A percentile compares a stretch with the other conserved stretches of the same genome.
phyloP scores from a whole-genome alignment of 495 filamentous ascomycete species.

The Talaromyces thailandensis region DNA sequence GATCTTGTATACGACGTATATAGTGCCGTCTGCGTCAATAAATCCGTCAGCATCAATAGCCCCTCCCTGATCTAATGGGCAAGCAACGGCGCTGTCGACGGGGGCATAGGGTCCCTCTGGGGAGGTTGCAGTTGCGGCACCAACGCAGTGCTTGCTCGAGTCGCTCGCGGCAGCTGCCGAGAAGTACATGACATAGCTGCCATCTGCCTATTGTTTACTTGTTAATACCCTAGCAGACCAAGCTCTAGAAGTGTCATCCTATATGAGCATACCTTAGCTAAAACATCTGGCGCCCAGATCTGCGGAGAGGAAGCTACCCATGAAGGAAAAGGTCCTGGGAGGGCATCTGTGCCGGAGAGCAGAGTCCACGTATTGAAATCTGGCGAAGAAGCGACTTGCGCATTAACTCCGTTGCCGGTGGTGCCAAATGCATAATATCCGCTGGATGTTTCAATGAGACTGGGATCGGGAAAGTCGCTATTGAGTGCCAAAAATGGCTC shows the following conservation, averaged over 20 bases:
- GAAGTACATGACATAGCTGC: conserved; percentile 49
- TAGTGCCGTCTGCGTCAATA: conserved; percentile 35
- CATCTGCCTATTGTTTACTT: conserved; percentile 19
- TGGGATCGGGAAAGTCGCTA: conserved; percentile 27
- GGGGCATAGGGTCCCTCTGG: conserved; percentile 42
- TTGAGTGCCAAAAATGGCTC: conserved; percentile 1
- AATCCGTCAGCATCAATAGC: conserved; percentile 50
- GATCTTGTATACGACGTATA: conserved; percentile 51
- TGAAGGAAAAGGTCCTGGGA: conserved; percentile 14
- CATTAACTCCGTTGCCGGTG: conserved; percentile 12
- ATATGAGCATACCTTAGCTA: conserved; percentile 19
- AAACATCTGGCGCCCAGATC: conserved; percentile 26
- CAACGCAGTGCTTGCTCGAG: conserved; percentile 39
- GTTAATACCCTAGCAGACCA: not conserved
- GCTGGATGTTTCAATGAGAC: conserved; percentile 21
- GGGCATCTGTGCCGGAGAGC: conserved; percentile 15
- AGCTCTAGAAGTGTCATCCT: not conserved
- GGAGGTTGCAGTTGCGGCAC: conserved; percentile 21
- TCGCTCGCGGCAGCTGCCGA: conserved; percentile 30
- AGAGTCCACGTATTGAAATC: conserved; percentile 25
- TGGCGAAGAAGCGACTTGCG: conserved; percentile 18
- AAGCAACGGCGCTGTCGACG: conserved; percentile 29
- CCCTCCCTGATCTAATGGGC: conserved; percentile 40
- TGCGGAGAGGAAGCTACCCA: conserved; percentile 11
- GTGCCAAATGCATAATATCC: conserved; percentile 29